Conservation (phyloP, 2,329 filamentous ascomycete genomes). For the Salinomyces thailandicus region DNA sequence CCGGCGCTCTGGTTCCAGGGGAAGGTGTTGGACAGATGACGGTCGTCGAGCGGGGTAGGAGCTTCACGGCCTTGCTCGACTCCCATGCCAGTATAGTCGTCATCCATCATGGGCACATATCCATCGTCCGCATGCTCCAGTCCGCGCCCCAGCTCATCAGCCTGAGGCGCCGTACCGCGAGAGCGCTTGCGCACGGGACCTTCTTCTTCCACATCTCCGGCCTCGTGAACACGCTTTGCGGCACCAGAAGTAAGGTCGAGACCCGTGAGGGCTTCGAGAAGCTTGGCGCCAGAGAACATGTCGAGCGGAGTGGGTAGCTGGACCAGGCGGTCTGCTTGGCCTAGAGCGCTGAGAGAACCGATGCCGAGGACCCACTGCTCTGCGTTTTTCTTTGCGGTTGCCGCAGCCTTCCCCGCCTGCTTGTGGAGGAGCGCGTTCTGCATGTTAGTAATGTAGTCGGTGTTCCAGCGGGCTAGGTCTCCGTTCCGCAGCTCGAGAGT, state of each 20-base stretch:
- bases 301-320: slow-evolving; percentile 39
- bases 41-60: slow-evolving; percentile 53
- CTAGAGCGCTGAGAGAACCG: slow-evolving; percentile 33
- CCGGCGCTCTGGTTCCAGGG: slow-evolving; percentile 50
- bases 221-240: slow-evolving; percentile 19
- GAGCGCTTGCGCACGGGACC: slow-evolving; percentile 16
- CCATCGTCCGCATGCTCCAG: slow-evolving; percentile 11
- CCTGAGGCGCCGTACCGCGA: slow-evolving; percentile 22
- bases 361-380: slow-evolving; percentile 49
- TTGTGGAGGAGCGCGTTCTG: slow-evolving; percentile 36
- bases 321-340: slow-evolving; percentile 25
- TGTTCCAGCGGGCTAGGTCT: slow-evolving; percentile 48
- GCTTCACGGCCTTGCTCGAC: slow-evolving; percentile 63
- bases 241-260: slow-evolving; percentile 13
- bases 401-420: slow-evolving; percentile 26
- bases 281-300: slow-evolving; percentile 46
- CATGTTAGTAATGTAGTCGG: slow-evolving; percentile 53
- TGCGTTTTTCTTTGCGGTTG: slow-evolving; percentile 52
- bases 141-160: slow-evolving; percentile 26
- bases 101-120: slow-evolving; percentile 12
- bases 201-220: slow-evolving; percentile 9
- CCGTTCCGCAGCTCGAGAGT: slow-evolving; percentile 44
- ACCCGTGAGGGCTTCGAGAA: slow-evolving; percentile 41
- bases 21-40: slow-evolving; percentile 48
- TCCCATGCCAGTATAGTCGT: slow-evolving; percentile 29